phyloP scores from a whole-genome alignment of 805 yeast species.

The Metschnikowia colocasiae region DNA sequence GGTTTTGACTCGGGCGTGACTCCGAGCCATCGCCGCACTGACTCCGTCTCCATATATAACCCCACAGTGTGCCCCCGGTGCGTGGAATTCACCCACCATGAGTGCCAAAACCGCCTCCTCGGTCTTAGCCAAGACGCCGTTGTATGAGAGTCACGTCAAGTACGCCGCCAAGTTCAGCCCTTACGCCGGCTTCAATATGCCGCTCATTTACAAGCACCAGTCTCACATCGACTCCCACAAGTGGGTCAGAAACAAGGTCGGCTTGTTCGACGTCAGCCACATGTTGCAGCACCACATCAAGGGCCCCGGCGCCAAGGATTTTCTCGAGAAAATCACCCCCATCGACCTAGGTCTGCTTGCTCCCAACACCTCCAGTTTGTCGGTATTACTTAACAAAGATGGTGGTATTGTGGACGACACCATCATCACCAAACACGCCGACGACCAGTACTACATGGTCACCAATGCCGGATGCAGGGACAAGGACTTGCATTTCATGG shows the following conservation, averaged over 20 bases:
- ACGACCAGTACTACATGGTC: conserved; percentile 76
- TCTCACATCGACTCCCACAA: conserved; percentile 88
- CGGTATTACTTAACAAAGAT: conserved; percentile 66
- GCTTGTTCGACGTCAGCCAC: conserved; percentile 94
- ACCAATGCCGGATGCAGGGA: conserved; percentile 95
- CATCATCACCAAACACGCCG: conserved; percentile 81
- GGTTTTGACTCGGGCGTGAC: conserved; percentile 1
- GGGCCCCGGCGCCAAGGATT: conserved; percentile 64
- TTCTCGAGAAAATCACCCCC: conserved; percentile 84
- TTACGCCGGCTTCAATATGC: conserved; percentile 96
- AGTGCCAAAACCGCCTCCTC: conserved; percentile 1
- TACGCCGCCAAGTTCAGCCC: conserved; percentile 90
- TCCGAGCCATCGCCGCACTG: not conserved
- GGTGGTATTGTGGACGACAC: conserved; percentile 93
- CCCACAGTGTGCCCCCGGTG: not conserved
- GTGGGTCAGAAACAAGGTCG: conserved; percentile 88
- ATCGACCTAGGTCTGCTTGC: conserved; percentile 63
- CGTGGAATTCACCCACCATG: not conserved
- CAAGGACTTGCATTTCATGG: conserved; percentile 67
- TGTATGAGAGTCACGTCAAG: conserved; percentile 72
- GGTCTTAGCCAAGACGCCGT: conserved; percentile 61
- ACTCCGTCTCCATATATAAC: conserved; percentile 1
- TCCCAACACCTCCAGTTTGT: conserved; percentile 63
- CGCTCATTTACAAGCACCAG: conserved; percentile 81
- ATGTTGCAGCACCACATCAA: conserved; percentile 86